phyloP scores from a whole-genome alignment of 257 asterid species.

The Craterostigma plantagineum region DNA sequence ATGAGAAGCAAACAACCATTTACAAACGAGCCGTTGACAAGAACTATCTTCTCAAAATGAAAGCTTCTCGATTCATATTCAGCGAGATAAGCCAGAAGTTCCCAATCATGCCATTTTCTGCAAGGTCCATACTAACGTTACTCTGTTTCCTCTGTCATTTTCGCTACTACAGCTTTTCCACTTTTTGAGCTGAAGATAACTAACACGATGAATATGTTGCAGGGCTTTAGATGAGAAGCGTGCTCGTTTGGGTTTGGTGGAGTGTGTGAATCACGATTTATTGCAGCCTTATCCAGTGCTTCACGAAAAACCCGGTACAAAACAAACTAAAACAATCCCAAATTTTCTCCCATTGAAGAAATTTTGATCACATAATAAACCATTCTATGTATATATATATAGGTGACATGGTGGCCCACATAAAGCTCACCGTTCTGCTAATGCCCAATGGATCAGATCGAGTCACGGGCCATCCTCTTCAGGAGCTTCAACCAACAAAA shows the following conservation, averaged over 20 bases:
- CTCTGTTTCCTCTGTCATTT: background rate
- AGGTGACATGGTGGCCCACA: slow-evolving; percentile 91
- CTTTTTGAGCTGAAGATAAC: slow-evolving; percentile 3
- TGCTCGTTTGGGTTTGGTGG: slow-evolving; percentile 73
- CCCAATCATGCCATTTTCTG: slow-evolving; percentile 82
- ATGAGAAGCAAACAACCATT: slow-evolving; percentile 89
- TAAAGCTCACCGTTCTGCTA: slow-evolving; percentile 72
- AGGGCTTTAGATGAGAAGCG: slow-evolving; percentile 98
- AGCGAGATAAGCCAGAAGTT: slow-evolving; percentile 82
- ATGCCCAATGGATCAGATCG: slow-evolving; percentile 95
- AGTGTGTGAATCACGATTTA: slow-evolving; percentile 86
- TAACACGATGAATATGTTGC: slow-evolving; percentile 7
- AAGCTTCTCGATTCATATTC: slow-evolving; percentile 80
- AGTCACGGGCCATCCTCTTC: slow-evolving; percentile 68
- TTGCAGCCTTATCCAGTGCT: slow-evolving; percentile 91
- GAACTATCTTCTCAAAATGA: slow-evolving; percentile 74
- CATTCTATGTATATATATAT: slow-evolving; percentile 12
- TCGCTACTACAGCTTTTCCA: background rate
- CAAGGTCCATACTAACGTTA: slow-evolving; percentile 25
- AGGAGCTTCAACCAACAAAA: slow-evolving; percentile 62
- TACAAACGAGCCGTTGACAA: slow-evolving; percentile 90
- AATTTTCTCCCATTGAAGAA: too few species aligned
- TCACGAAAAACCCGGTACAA: slow-evolving; percentile 77
- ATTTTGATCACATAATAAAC: too few species aligned
- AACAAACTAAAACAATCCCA: background rate